These are phyloP conservation scores for Chionographis japonica DNA, from an alignment of 106 monocot genomes.

Conservation along the genomic window DNA sequence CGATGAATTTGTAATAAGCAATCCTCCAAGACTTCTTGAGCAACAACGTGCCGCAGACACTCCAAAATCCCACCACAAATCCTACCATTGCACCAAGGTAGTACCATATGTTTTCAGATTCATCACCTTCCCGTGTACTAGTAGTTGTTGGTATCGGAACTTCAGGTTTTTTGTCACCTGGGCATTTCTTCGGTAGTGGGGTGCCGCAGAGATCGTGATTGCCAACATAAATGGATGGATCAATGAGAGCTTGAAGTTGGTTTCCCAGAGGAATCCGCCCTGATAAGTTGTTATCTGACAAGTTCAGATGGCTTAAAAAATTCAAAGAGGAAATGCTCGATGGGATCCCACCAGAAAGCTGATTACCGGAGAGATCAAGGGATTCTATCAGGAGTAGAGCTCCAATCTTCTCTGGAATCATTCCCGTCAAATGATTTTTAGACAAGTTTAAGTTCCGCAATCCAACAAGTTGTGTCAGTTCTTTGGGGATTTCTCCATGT, in stretches of 20 bases:
- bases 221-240: conserved; percentile 3
- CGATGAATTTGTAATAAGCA: no score
- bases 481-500: background rate
- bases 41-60: no score
- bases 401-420: background rate
- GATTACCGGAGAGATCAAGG: background rate
- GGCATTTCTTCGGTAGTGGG: background rate
- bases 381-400: background rate
- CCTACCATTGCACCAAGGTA: no score
- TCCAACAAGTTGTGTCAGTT: background rate
- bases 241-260: background rate
- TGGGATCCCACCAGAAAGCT: background rate
- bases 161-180: background rate
- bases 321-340: background rate
- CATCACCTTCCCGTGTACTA: no score
- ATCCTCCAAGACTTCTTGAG: no score
- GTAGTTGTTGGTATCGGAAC: background rate
- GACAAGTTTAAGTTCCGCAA: background rate
- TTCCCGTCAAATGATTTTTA: background rate
- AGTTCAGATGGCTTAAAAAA: background rate
- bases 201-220: background rate
- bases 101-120: no score
- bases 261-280: background rate
- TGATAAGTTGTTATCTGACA: conserved; percentile 2
- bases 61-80: no score